phyloP scores from a whole-genome alignment of 2,329 filamentous ascomycete genomes.

The Talaromyces sp. region DNA sequence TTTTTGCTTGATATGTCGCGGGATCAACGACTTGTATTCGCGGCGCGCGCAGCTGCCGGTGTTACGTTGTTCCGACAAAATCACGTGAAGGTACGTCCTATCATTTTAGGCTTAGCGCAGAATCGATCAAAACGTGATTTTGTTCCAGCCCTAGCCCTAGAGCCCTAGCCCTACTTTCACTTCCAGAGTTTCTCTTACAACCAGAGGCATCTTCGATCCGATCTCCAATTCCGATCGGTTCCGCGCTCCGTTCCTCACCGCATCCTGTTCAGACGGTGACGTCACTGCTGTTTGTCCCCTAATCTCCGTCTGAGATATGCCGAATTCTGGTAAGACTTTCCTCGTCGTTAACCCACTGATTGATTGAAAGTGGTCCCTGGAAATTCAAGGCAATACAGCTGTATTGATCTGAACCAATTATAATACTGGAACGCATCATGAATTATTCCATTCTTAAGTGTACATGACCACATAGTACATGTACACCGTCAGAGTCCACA shows the following conservation, averaged over 20 bases:
- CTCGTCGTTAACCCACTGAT: too few relatives aligned
- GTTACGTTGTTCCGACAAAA: constrained; percentile 5
- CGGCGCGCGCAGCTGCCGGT: constrained; percentile 6
- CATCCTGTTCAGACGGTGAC: neutral
- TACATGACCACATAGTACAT: neutral
- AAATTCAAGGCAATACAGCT: neutral
- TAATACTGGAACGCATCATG: neutral
- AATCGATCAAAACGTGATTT: neutral
- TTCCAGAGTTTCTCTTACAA: neutral
- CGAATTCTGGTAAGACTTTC: neutral
- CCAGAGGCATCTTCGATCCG: neutral
- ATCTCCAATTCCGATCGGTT: constrained; percentile 1
- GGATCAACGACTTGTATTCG: neutral
- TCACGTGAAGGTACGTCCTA: neutral
- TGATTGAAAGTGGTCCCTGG: neutral
- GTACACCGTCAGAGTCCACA: neutral
- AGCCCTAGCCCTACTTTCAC: constrained; percentile 9
- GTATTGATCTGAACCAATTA: neutral
- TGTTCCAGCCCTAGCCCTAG: constrained; percentile 15
- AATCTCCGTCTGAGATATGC: too few relatives aligned
- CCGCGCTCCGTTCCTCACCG: neutral
- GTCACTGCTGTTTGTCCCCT: neutral
- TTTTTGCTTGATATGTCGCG: constrained; percentile 12
- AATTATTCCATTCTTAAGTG: neutral
- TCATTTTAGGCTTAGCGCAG: neutral